Evolutionary conservation across 2,329 filamentous ascomycete species (phyloP).

Genomic region (Pezicula neosporulosa): DNA sequence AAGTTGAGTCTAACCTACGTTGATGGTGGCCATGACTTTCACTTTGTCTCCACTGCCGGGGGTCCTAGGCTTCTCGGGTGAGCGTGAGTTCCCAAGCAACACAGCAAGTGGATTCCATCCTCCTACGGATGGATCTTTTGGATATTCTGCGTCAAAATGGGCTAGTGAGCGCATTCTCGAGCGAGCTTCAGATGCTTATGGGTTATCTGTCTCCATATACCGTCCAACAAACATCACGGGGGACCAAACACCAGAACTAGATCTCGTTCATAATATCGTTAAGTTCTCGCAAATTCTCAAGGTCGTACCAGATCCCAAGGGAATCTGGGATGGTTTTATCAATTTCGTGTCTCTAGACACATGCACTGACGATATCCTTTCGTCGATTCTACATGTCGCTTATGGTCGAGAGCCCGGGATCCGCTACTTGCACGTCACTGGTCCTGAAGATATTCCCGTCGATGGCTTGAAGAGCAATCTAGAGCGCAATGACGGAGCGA

Average conservation of each 20-base stretch:
- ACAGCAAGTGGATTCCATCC: neutral
- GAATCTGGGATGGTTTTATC: too few relatives aligned
- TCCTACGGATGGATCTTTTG: conserved; percentile 22
- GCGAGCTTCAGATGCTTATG: neutral
- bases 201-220: conserved; percentile 4
- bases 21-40: conserved; percentile 28
- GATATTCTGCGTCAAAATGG: conserved; percentile 32
- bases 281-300: conserved; percentile 1
- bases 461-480: too few relatives aligned
- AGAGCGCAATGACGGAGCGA: too few relatives aligned
- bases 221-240: conserved; percentile 12
- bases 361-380: too few relatives aligned
- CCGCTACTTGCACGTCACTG: too few relatives aligned
- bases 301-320: neutral
- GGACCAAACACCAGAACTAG: conserved; percentile 1
- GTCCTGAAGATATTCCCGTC: too few relatives aligned
- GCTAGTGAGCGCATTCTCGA: conserved; percentile 30
- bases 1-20: conserved; percentile 24
- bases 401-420: too few relatives aligned
- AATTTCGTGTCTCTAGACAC: too few relatives aligned
- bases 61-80: conserved; percentile 4
- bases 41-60: conserved; percentile 33
- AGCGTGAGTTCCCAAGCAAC: neutral
- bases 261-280: conserved; percentile 8
- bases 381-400: too few relatives aligned